These are phyloP conservation scores for Diaporthe batatas DNA, from an alignment of 2,329 filamentous ascomycete species.

Conservation along the genomic window DNA sequence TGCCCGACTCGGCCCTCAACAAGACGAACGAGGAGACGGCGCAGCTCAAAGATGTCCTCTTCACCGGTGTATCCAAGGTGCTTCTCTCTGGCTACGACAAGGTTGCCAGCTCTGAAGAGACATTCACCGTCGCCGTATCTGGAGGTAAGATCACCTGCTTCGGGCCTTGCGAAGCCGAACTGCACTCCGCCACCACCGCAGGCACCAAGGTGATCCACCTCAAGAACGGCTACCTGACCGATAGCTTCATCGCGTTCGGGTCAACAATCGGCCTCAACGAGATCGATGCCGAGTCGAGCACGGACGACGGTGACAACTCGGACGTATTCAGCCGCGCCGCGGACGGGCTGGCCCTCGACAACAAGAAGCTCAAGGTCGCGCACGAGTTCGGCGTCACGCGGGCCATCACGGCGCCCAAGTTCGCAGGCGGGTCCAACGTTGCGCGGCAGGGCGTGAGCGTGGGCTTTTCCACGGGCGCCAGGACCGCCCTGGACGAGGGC, in stretches of 20 bases:
- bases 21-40: constrained; percentile 58
- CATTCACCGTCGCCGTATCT: constrained; percentile 64
- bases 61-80: constrained; percentile 68
- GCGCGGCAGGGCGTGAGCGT: constrained; percentile 70
- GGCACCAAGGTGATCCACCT: constrained; percentile 60
- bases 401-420: constrained; percentile 69
- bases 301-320: constrained; percentile 63
- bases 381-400: constrained; percentile 69
- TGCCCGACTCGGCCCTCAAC: constrained; percentile 56
- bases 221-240: constrained; percentile 70
- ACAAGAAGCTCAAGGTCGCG: constrained; percentile 67
- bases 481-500: constrained; percentile 59
- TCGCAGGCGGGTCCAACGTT: constrained; percentile 49
- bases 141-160: constrained; percentile 69
- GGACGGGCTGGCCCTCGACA: constrained; percentile 68
- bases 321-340: constrained; percentile 69
- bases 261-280: constrained; percentile 72
- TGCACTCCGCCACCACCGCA: constrained; percentile 53
- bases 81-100: constrained; percentile 61
- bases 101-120: constrained; percentile 42
- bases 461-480: constrained; percentile 67
- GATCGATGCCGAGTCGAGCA: constrained; percentile 69
- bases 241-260: constrained; percentile 72
- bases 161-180: constrained; percentile 63
- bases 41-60: constrained; percentile 59